Evolutionary conservation across 2,329 filamentous ascomycete species (phyloP).

Genomic region (Chaetomium olivaceum): DNA sequence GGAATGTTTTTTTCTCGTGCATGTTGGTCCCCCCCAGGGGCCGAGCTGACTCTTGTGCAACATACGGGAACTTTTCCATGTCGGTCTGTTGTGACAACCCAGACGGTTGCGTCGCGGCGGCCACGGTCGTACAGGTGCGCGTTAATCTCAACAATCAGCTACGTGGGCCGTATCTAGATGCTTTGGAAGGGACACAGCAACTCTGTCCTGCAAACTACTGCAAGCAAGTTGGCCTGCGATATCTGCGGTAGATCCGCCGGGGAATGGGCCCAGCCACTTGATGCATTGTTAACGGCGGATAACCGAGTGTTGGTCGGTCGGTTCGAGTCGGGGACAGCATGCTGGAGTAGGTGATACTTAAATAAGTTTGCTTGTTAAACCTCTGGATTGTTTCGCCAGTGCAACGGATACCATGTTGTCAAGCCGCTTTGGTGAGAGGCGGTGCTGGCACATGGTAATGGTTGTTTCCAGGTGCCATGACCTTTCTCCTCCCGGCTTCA

Average conservation of each 20-base stretch:
- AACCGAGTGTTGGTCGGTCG: not conserved
- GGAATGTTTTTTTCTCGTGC: not conserved
- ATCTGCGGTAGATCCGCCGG: not conserved
- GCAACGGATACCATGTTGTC: not conserved
- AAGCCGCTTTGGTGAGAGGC: not conserved
- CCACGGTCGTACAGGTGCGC: conserved; percentile 11
- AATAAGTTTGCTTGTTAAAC: not conserved
- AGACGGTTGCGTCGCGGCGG: not conserved
- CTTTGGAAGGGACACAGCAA: not conserved
- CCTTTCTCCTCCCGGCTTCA: not conserved
- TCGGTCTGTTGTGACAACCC: not conserved
- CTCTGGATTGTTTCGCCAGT: not conserved
- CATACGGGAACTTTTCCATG: not conserved
- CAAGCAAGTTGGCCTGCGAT: not conserved
- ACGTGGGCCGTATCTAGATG: conserved; percentile 7
- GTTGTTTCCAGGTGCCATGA: not conserved
- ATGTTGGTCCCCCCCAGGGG: not conserved
- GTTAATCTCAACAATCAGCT: not conserved
- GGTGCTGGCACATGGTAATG: not conserved
- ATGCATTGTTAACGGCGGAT: not conserved
- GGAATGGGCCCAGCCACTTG: not conserved
- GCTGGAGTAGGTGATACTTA: not conserved
- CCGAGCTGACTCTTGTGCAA: not conserved
- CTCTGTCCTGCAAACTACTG: conserved; percentile 7
- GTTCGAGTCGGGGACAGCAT: not conserved